phyloP scores from a whole-genome alignment of 306 rosid species.

The Gastrolobium bilobum region DNA sequence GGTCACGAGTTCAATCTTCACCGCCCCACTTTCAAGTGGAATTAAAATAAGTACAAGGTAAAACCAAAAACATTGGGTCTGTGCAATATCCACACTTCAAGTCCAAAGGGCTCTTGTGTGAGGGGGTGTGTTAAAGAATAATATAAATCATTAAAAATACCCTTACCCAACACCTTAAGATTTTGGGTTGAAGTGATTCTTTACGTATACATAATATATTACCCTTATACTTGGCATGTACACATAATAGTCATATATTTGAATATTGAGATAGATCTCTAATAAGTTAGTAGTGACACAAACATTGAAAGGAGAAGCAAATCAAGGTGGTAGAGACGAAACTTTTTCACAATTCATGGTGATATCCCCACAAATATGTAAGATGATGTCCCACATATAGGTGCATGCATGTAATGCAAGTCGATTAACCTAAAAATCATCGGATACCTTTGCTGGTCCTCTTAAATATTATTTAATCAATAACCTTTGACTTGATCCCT shows the following conservation, averaged over 20 bases:
- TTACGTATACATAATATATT: background rate
- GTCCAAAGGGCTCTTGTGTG: no score
- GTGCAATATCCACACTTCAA: no score
- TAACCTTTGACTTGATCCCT: constrained; percentile 54
- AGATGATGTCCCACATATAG: constrained; percentile 46
- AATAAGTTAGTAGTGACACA: background rate
- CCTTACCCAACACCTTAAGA: no score
- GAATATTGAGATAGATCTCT: background rate
- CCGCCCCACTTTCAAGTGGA: no score
- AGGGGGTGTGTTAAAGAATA: no score
- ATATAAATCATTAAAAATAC: no score
- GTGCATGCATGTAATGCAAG: constrained; percentile 39
- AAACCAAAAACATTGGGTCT: no score
- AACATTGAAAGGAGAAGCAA: constrained; percentile 26
- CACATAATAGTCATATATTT: background rate
- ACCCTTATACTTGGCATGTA: background rate
- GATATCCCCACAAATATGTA: constrained; percentile 32
- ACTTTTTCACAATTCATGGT: constrained; percentile 17
- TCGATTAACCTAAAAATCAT: constrained; percentile 36
- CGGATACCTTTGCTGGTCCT: constrained; percentile 57
- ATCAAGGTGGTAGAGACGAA: constrained; percentile 29
- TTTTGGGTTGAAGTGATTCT: no score
- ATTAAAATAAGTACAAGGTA: no score
- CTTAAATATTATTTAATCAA: constrained; percentile 39
- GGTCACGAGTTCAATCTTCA: no score